Percentiles rank a stretch among this genome's conserved stretches.
phyloP scores from a whole-genome alignment of 345 rosid genomes.

The Citrus australasica region DNA sequence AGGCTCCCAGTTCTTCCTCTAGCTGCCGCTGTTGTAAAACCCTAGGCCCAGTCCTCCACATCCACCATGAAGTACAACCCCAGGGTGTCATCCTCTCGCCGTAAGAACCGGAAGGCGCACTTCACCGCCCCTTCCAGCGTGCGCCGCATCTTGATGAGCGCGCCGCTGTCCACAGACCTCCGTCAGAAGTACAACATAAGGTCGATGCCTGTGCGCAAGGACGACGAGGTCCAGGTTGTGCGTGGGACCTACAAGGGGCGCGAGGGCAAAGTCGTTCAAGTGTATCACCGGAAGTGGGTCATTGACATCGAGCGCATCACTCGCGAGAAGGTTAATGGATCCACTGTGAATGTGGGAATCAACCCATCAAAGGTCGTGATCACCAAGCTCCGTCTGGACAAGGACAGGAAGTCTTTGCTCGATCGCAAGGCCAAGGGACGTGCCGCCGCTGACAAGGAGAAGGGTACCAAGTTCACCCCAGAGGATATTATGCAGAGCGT shows the following conservation, averaged over 20 bases:
- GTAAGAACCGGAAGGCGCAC: constrained; percentile 82
- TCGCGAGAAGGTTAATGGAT: constrained; percentile 75
- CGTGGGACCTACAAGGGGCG: constrained; percentile 85
- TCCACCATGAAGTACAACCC: constrained; percentile 69
- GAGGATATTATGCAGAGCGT: constrained; percentile 84
- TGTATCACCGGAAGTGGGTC: constrained; percentile 78
- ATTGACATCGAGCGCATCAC: constrained; percentile 82
- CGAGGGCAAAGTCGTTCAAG: constrained; percentile 77
- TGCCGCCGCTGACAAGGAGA: constrained; percentile 72
- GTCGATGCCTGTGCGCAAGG: constrained; percentile 80
- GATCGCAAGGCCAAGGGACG: constrained; percentile 82
- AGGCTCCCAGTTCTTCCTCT: background rate
- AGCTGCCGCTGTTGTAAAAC: background rate
- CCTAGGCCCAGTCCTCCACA: background rate
- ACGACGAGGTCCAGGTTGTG: constrained; percentile 79
- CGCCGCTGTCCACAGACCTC: constrained; percentile 61
- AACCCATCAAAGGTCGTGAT: constrained; percentile 72
- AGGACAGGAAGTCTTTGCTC: constrained; percentile 64
- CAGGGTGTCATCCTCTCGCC: constrained; percentile 66
- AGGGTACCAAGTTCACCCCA: constrained; percentile 69
- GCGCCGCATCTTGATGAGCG: constrained; percentile 73
- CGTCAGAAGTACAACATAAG: constrained; percentile 78
- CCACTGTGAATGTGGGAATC: constrained; percentile 73
- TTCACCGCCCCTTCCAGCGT: constrained; percentile 70
- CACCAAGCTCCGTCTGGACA: constrained; percentile 72